A percentile compares a stretch with the other conserved stretches of the same genome.
These are phyloP conservation scores for Fusarium pseudonygamai DNA, from an alignment of 2,329 filamentous ascomycete genomes.

Conservation along the genomic window DNA sequence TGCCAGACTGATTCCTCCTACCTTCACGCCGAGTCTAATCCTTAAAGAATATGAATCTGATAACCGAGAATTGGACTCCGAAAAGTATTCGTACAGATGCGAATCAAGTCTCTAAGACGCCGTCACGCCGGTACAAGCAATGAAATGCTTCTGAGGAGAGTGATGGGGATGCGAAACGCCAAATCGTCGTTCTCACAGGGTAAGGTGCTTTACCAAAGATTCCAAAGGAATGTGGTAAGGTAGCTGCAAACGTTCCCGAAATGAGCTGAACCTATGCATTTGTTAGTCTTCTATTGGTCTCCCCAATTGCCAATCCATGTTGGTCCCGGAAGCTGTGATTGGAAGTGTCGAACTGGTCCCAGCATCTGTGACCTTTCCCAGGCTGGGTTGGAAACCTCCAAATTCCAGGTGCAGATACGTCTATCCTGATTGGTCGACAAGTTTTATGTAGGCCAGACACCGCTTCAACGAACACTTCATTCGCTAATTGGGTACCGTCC, in stretches of 20 bases:
- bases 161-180: constrained; percentile 41
- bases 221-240: constrained; percentile 53
- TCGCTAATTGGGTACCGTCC: not conserved
- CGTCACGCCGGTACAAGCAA: constrained; percentile 53
- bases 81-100: constrained; percentile 51
- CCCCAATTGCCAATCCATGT: not conserved
- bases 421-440: not conserved
- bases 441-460: not conserved
- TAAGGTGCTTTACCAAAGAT: constrained; percentile 50
- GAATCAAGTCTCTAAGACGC: constrained; percentile 51
- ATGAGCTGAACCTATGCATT: constrained; percentile 51
- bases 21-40: constrained; percentile 44
- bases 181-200: constrained; percentile 43
- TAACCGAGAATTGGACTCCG: constrained; percentile 47
- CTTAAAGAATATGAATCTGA: constrained; percentile 42
- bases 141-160: constrained; percentile 43
- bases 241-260: constrained; percentile 52
- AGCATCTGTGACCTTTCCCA: not conserved
- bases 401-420: not conserved
- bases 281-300: constrained; percentile 36
- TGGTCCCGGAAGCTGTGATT: not conserved
- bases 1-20: not conserved
- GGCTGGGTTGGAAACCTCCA: not conserved
- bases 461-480: not conserved
- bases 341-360: not conserved